These are phyloP conservation scores for Malassezia japonica DNA, from an alignment of 1,284 basidiomycete genomes.

Conservation along the genomic window DNA sequence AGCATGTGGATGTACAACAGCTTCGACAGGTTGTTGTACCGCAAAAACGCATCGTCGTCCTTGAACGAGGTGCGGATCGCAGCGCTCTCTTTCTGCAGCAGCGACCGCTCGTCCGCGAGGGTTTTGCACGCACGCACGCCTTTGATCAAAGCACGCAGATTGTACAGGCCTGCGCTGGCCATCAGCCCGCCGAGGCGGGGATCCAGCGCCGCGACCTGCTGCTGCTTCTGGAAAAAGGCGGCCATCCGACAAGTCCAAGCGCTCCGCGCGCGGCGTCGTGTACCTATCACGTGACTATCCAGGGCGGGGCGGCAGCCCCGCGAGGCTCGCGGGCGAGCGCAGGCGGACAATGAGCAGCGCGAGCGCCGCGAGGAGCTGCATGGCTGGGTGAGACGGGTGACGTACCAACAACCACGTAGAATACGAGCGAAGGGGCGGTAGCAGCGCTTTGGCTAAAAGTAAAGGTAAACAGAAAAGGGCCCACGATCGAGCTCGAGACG, in stretches of 20 bases:
- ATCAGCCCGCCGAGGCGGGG: slow-evolving; percentile 46
- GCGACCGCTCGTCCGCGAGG: slow-evolving; percentile 89
- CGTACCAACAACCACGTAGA: slow-evolving; percentile 8
- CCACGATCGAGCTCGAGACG: slow-evolving; percentile 31
- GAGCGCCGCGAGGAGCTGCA: not conserved
- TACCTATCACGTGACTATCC: slow-evolving; percentile 10
- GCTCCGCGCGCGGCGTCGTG: not conserved
- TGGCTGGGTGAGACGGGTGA: not conserved
- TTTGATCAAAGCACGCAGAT: slow-evolving; percentile 50
- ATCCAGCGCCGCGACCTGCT: slow-evolving; percentile 48
- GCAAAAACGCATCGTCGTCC: slow-evolving; percentile 68
- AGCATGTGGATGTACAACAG: slow-evolving; percentile 99
- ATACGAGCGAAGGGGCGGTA: slow-evolving; percentile 2
- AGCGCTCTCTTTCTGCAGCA: slow-evolving; percentile 97
- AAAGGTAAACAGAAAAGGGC: slow-evolving; percentile 36
- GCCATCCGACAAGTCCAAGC: slow-evolving; percentile 28
- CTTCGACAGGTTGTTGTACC: slow-evolving; percentile 96
- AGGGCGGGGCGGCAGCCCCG: slow-evolving; percentile 9
- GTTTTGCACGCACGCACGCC: slow-evolving; percentile 60
- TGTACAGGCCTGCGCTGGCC: slow-evolving; percentile 46
- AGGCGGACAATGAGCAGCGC: slow-evolving; percentile 4
- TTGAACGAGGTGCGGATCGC: slow-evolving; percentile 95
- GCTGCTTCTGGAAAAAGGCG: slow-evolving; percentile 47
- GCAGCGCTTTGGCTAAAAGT: slow-evolving; percentile 20
- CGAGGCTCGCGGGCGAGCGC: not conserved